Conservation (phyloP, 1,284 basidiomycete species). For the Abortiporus biennis region DNA sequence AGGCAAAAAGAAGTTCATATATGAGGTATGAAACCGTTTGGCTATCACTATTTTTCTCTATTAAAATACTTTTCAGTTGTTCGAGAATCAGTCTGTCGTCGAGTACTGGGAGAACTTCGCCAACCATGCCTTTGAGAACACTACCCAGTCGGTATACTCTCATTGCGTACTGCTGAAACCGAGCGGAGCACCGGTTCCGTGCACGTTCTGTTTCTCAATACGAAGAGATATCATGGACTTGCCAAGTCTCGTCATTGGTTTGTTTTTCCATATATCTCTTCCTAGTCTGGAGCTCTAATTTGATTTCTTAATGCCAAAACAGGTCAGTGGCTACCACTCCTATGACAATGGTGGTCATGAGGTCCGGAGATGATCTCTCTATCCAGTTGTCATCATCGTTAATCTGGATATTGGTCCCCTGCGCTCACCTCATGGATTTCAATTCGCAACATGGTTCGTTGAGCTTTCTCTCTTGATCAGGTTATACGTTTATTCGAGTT, state of each 20-base stretch:
- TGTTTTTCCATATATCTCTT: slow-evolving; percentile 10
- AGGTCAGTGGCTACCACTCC: slow-evolving; percentile 78
- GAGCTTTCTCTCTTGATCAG: too few species aligned
- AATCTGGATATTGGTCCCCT: too few species aligned
- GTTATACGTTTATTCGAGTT: too few species aligned
- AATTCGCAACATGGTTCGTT: too few species aligned
- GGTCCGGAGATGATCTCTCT: slow-evolving; percentile 6
- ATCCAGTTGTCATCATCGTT: slow-evolving; percentile 6
- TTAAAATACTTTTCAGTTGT: slow-evolving; percentile 46
- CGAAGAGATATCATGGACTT: slow-evolving; percentile 85
- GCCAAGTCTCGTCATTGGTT: slow-evolving; percentile 83
- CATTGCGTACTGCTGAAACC: slow-evolving; percentile 85
- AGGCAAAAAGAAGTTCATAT: slow-evolving; percentile 80
- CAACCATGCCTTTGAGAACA: slow-evolving; percentile 92
- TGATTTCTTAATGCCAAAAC: slow-evolving; percentile 1
- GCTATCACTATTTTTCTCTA: slow-evolving; percentile 4
- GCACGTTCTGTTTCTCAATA: slow-evolving; percentile 92
- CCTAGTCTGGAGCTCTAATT: background rate
- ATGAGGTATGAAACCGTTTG: slow-evolving; percentile 55
- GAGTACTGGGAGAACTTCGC: slow-evolving; percentile 97
- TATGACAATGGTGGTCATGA: slow-evolving; percentile 38
- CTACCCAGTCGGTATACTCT: slow-evolving; percentile 90
- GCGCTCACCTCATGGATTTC: too few species aligned
- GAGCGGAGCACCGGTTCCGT: slow-evolving; percentile 74
- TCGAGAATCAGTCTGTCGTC: slow-evolving; percentile 86